Percentiles rank a stretch among this genome's conserved stretches.
Conservation (phyloP, 225 moss, liverwort and hornwort species). For the Pleurozium schreberi region DNA sequence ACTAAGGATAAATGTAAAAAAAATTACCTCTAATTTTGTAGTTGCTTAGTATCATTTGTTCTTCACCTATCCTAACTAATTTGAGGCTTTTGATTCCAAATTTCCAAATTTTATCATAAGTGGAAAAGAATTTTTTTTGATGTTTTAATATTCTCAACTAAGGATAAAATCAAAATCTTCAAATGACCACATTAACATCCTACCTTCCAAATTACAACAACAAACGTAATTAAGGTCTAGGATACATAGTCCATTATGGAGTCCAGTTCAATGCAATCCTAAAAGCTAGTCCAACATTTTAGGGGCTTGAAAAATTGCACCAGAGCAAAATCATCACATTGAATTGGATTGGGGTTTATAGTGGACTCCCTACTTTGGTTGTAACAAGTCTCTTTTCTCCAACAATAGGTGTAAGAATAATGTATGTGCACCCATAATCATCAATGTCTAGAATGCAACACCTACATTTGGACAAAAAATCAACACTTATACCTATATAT, state of each 20-base stretch:
- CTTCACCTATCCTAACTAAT: neutral
- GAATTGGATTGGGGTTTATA: neutral
- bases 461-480: neutral
- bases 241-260: neutral
- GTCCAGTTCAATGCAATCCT: neutral
- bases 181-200: neutral
- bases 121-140: rapidly evolving
- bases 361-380: neutral
- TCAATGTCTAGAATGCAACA: neutral
- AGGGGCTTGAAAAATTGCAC: neutral
- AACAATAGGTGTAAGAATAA: neutral
- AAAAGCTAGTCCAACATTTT: rapidly evolving
- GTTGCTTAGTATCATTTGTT: no score
- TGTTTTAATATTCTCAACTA: neutral
- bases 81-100: rapidly evolving
- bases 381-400: neutral
- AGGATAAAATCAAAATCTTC: neutral
- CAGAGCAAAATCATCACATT: rapidly evolving
- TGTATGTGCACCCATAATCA: neutral
- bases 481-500: neutral
- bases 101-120: neutral
- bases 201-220: neutral
- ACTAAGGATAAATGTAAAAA: no score
- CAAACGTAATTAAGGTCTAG: neutral
- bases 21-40: no score